A percentile compares a stretch with the other conserved stretches of the same genome.
phyloP scores from a whole-genome alignment of 352 stramenopile species.

The Globisporangium barbulae region DNA sequence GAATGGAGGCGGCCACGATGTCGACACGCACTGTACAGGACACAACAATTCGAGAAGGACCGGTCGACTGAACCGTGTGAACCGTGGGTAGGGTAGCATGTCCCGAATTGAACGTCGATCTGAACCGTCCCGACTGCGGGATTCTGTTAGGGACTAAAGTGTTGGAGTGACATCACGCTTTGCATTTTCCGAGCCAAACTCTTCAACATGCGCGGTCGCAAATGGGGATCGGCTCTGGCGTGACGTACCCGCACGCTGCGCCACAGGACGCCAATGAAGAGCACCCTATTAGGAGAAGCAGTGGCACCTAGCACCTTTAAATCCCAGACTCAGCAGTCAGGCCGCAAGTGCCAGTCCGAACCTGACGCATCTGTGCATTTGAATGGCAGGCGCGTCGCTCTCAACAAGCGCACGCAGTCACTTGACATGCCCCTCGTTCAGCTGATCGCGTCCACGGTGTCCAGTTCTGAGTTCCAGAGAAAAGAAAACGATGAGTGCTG shows the following conservation, averaged over 20 bases:
- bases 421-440: too few relatives aligned
- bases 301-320: slow-evolving; percentile 11
- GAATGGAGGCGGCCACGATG: slow-evolving; percentile 21
- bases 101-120: not conserved
- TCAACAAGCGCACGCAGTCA: too few relatives aligned
- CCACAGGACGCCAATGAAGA: not conserved
- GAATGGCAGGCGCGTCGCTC: too few relatives aligned
- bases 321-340: not conserved
- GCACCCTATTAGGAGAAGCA: not conserved
- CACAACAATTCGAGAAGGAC: slow-evolving; percentile 7
- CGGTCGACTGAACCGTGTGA: slow-evolving; percentile 1
- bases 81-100: not conserved
- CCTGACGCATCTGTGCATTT: too few relatives aligned
- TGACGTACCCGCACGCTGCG: too few relatives aligned
- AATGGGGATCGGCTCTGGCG: too few relatives aligned
- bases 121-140: too few relatives aligned
- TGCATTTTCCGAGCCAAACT: too few relatives aligned
- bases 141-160: not conserved
- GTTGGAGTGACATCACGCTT: not conserved
- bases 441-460: too few relatives aligned
- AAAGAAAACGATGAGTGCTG: not conserved
- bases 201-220: too few relatives aligned
- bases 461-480: too few relatives aligned
- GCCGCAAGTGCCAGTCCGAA: too few relatives aligned
- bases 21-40: not conserved